phyloP scores from a whole-genome alignment of 768 basidiomycete species.

The Kwoniella europaea region DNA sequence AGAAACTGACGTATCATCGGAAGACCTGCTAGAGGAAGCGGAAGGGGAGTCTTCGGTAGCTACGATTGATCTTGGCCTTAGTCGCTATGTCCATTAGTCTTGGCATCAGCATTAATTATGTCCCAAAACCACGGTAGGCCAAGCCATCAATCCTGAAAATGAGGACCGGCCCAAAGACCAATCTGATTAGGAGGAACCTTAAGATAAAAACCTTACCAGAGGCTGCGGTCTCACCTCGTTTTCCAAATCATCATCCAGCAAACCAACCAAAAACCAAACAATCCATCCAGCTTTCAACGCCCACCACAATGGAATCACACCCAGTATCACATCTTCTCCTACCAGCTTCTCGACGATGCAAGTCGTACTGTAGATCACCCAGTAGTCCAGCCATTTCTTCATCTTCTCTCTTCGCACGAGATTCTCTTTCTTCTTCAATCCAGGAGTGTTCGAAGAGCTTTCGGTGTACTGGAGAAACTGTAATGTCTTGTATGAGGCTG shows the following conservation, averaged over 20 bases:
- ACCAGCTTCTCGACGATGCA: neutral
- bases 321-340: neutral
- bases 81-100: neutral
- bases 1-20: neutral
- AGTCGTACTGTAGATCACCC: conserved; percentile 18
- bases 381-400: conserved; percentile 23
- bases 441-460: neutral
- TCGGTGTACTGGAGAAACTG: neutral
- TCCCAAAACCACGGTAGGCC: no score
- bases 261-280: conserved; percentile 15
- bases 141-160: neutral
- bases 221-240: conserved; percentile 13
- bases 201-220: conserved; percentile 3
- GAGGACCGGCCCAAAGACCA: neutral
- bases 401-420: neutral
- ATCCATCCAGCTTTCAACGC: conserved; percentile 3
- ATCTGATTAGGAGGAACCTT: neutral
- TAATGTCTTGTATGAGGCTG: neutral
- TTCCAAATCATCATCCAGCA: neutral
- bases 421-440: conserved; percentile 13
- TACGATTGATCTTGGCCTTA: conserved; percentile 9
- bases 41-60: neutral
- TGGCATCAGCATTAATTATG: no score
- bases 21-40: conserved; percentile 2
- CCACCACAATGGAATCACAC: conserved; percentile 12